Evolutionary conservation across 805 yeast genomes (phyloP), one percentile per base, ranked within the genome.

Genomic region (Starmerella sp.): DNA sequence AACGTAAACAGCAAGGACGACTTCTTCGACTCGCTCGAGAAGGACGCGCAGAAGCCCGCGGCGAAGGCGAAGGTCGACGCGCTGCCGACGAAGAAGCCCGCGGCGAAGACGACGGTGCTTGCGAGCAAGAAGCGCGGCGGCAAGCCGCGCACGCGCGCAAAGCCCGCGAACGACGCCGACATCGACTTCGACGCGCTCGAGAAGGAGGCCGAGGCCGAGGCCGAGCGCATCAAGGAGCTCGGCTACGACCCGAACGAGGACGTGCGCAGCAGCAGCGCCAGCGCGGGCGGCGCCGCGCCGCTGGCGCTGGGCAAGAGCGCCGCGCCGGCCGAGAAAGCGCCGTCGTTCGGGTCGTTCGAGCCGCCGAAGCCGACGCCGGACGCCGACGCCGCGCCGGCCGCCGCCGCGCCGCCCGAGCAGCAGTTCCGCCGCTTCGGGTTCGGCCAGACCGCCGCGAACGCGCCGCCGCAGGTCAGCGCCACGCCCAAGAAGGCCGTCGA

Each of bases 21-120:
- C 70, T 93, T 93, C 69, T 93, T 93, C 71, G 78, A 93, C 53
- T 83, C 81, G 66, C 90, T 96, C 93, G 87, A 86, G 55, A 87
- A 55, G 22, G 53, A 62, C 36, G 39, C 65, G 30, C 37, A 62
- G 37, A 55, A 65, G 44, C 53, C 66, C 11, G 49, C 63, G 17
- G 34, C 32, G 34, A 43, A 28, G 35, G 8, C 42, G 17, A 35
- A 36, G 43, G 51, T 48, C 42, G 51, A 48, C 34, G 52, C 54
- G 22, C 37, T 63, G 13, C 52, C 63, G 14, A 17, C 53, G 8
- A 46, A 46, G 39, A 46, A 17, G 30, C 31, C 49, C 31, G 53
- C 22, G 41, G 59, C 29, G 51, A 67, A 68, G 57, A 60, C 71
- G 17, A 56, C 63, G 53, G 42, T 55, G 28, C 39, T 53, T 4